phyloP scores from a whole-genome alignment of 1,284 basidiomycete genomes.

The Ganoderma leucocontextum region DNA sequence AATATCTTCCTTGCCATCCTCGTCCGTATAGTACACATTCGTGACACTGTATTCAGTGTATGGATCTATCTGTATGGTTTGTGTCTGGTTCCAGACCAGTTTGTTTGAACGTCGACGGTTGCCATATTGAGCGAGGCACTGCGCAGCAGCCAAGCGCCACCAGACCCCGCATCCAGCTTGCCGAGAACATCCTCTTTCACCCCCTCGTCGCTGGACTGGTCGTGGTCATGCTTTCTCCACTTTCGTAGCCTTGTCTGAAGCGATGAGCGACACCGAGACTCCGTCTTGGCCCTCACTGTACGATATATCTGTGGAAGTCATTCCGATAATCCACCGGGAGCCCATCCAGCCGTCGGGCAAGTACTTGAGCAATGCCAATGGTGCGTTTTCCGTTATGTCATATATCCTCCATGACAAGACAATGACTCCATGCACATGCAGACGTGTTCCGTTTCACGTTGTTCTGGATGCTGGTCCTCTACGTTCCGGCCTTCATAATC shows the following conservation, averaged over 20 bases:
- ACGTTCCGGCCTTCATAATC: constrained; percentile 73
- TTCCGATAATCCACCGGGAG: constrained; percentile 49
- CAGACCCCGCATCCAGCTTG: background rate
- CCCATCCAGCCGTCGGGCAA: constrained; percentile 43
- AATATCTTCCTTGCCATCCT: background rate
- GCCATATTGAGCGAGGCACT: constrained; percentile 7
- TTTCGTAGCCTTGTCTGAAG: background rate
- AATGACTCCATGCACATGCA: constrained; percentile 39
- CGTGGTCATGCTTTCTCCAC: constrained; percentile 19
- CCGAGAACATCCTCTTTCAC: background rate
- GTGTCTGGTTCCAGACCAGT: background rate
- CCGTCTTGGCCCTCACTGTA: constrained; percentile 59
- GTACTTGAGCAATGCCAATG: constrained; percentile 44
- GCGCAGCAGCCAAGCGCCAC: constrained; percentile 7
- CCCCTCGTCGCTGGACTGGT: background rate
- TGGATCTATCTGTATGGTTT: background rate
- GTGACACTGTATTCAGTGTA: background rate
- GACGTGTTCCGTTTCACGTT: constrained; percentile 87
- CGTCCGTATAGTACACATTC: too few species aligned
- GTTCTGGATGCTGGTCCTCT: constrained; percentile 85
- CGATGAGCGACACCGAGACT: constrained; percentile 28
- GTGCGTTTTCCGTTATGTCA: constrained; percentile 32
- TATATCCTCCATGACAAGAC: too few species aligned
- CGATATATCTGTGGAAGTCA: constrained; percentile 50
- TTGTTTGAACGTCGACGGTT: constrained; percentile 1